Evolutionary conservation across 495 filamentous ascomycete species (phyloP), one percentile per base, ranked within the genome.

Genomic region (Xylaria acuta): DNA sequence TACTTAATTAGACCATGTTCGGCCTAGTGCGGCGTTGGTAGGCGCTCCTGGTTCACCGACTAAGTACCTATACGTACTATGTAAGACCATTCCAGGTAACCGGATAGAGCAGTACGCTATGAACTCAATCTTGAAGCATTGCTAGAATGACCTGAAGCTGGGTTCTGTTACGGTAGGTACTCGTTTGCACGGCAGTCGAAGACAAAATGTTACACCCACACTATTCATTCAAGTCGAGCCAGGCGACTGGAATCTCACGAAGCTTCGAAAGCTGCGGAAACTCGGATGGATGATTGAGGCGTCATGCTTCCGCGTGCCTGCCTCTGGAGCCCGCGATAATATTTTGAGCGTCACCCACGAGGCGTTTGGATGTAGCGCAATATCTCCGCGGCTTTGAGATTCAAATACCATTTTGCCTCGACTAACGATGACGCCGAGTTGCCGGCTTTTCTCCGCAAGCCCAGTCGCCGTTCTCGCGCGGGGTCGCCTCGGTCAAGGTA

Each of bases 371-470:
- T n/a, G 62, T 34, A 25, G 40, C 25, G 27, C 9, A 34, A 36
- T 25, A 22, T 40, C 25, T 54, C 47, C 30, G 64, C 34, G 64
- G 64, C 20, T 40, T 54, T 53, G 41, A 11, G 25, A 34, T 58
- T 69, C 38, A 59, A 41, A 43, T 34, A 27, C 27, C 9, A 1
- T 41, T 56, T 70, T 25, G 8, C 14, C 53, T 40, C 7, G 22
- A 34, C 22, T 11, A 30, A 2, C 22, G 7, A 49, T 16, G 69
- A 77, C 65, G 0, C 77, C 77, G 77, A 79, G 75, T 69, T 79
- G 67, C 77, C 77, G 77, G 77, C 36, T 73, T 79, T 71, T 79
- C 75, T 72, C 77, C 77, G 77, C 70, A 34, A 45, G 41, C 27
- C 25, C 36, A 66, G 12, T 38, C 47, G 49, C 63, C 22, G 60